phyloP scores from a whole-genome alignment of 2,329 filamentous ascomycete species.

The Boeremia lycopersici region DNA sequence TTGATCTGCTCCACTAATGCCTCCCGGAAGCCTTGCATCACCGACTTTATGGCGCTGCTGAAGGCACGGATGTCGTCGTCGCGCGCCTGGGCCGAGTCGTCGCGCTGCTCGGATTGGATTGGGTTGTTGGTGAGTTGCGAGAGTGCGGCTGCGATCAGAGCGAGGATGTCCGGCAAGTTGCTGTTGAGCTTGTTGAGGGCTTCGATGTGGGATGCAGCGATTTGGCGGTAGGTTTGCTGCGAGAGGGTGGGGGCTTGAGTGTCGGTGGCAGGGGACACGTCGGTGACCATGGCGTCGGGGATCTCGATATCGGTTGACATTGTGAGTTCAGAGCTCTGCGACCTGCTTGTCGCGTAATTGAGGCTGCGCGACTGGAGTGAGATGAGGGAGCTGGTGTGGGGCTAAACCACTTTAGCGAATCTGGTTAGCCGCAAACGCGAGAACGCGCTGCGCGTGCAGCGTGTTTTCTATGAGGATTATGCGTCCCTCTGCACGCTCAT shows the following conservation, averaged over 20 bases:
- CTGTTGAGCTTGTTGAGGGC: constrained; percentile 37
- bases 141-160: constrained; percentile 79
- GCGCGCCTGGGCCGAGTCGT: constrained; percentile 50
- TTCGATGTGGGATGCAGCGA: constrained; percentile 42
- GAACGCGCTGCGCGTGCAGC: constrained; percentile 29
- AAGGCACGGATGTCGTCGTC: constrained; percentile 48
- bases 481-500: constrained; percentile 23
- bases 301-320: constrained; percentile 23
- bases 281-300: constrained; percentile 14
- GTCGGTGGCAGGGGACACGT: not conserved
- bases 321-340: not conserved
- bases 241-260: constrained; percentile 4
- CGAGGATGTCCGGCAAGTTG: constrained; percentile 60
- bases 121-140: constrained; percentile 61
- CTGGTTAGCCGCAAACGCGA: constrained; percentile 17
- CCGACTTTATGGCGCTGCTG: constrained; percentile 74
- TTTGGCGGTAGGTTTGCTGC: constrained; percentile 36
- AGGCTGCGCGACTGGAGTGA: not conserved
- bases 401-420: constrained; percentile 35
- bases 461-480: constrained; percentile 19
- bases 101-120: constrained; percentile 54
- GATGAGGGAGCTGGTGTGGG: not conserved
- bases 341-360: not conserved
- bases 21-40: constrained; percentile 61
- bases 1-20: constrained; percentile 38